Conservation (phyloP, 371 early-diverging fungal species). For the Mortierella sp. region DNA sequence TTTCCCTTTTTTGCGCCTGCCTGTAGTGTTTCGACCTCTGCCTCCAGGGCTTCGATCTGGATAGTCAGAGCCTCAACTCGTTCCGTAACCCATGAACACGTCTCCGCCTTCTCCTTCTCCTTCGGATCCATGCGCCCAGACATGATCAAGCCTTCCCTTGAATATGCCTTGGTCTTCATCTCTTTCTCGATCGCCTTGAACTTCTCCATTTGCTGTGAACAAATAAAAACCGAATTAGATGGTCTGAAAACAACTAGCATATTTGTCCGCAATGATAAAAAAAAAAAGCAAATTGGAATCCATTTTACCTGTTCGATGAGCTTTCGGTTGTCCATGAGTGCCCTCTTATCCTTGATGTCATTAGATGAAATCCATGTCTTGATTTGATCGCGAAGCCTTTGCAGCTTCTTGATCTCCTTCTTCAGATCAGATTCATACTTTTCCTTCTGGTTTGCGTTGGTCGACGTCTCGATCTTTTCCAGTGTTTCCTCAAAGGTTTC, state of each 20-base stretch:
- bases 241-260: too few species aligned
- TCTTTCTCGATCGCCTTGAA: constrained; percentile 98
- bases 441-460: constrained; percentile 91
- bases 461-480: constrained; percentile 88
- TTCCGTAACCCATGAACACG: constrained; percentile 83
- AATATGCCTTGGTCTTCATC: constrained; percentile 98
- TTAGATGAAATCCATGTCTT: constrained; percentile 93
- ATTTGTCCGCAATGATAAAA: too few species aligned
- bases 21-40: constrained; percentile 87
- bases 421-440: constrained; percentile 96
- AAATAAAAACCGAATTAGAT: too few species aligned
- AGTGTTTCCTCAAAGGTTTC: constrained; percentile 92
- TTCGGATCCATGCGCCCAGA: constrained; percentile 90
- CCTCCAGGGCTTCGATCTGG: constrained; percentile 92
- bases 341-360: constrained; percentile 96
- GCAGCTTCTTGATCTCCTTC: constrained; percentile 98
- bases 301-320: constrained; percentile 85
- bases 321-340: constrained; percentile 88
- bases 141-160: constrained; percentile 91
- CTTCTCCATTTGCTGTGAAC: constrained; percentile 96
- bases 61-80: constrained; percentile 85
- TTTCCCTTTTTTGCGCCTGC: constrained; percentile 79
- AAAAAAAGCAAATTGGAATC: too few species aligned
- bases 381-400: constrained; percentile 95
- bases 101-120: constrained; percentile 89